Percentiles rank a stretch among this genome's conserved stretches.
phyloP scores from a whole-genome alignment of 1,284 basidiomycete genomes.

The Marasmius tenuissimus region DNA sequence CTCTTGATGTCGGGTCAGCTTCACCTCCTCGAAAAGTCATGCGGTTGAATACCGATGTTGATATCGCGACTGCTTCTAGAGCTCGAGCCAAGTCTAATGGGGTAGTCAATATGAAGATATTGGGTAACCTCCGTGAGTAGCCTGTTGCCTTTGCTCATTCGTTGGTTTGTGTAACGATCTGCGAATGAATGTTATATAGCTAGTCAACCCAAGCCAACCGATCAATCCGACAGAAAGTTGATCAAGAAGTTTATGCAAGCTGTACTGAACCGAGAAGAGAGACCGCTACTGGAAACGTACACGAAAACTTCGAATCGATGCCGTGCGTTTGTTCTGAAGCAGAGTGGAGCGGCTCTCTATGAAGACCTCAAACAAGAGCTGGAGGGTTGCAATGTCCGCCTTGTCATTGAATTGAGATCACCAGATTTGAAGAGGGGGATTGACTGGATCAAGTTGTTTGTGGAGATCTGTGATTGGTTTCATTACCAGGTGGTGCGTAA shows the following conservation, averaged over 20 bases:
- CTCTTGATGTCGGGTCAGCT: conserved; percentile 44
- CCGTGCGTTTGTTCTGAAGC: conserved; percentile 48
- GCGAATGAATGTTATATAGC: neutral
- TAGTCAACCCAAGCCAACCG: neutral
- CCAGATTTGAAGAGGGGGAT: conserved; percentile 26
- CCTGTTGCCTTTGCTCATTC: neutral
- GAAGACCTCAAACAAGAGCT: conserved; percentile 51
- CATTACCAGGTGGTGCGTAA: conserved; percentile 57
- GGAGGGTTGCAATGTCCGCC: conserved; percentile 41
- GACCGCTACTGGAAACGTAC: conserved; percentile 43
- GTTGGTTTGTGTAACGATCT: neutral
- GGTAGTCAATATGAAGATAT: neutral
- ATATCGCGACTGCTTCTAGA: conserved; percentile 63
- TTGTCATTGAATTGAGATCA: conserved; percentile 37
- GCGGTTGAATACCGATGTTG: conserved; percentile 61
- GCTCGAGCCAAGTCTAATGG: conserved; percentile 30
- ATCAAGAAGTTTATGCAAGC: conserved; percentile 36
- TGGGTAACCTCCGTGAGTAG: neutral
- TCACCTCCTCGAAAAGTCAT: conserved; percentile 67
- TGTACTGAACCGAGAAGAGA: conserved; percentile 38
- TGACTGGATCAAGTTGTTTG: conserved; percentile 55
- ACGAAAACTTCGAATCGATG: conserved; percentile 59
- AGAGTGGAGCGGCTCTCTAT: conserved; percentile 54
- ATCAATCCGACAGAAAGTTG: conserved; percentile 9
- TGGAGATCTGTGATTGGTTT: conserved; percentile 58